Evolutionary conservation across 164 flowering plant genomes (phyloP), one percentile per base, ranked within the genome.

Genomic region (Umbilicus rupestris): DNA sequence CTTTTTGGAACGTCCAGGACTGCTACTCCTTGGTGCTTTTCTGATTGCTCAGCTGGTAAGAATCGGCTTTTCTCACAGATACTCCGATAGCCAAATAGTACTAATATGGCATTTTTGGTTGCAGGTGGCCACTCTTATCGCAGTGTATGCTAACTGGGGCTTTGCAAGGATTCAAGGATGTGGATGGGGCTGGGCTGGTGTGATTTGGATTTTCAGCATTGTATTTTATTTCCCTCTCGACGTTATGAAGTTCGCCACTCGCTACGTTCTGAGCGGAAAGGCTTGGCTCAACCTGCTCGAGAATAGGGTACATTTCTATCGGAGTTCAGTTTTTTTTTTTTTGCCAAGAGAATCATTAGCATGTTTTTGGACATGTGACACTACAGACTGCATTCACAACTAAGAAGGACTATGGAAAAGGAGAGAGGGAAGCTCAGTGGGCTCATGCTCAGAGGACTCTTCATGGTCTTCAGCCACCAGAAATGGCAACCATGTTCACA

Each of bases 121-220:
- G 33, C 77, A 93, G 98, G 85, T 94, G 66, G 98, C 98, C 24
- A 94, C 97, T 22, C 1, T 91, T 26, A 78, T 94, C 28, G 98
- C 97, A 3, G 98, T 94, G 3, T 91, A 91, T 73, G 91, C 97
- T 41, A 77, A 87, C 82, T 94, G 97, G 98, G 84, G 82, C 7
- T 94, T 94, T 52, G 97, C 98, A 16, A 82, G 72, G 68, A 84
- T 94, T 33, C 55, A 82, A 62, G 98, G 98, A 68, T 50, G 77
- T 50, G 96, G 96, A 1, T 94, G 98, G 98, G 96, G 95, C 44
- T 94, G 98, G 98, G 98, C 98, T 20, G 98, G 95, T 17, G 86
- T 89, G 10, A 79, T 94, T 70, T 94, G 98, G 98, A 69, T 91
- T 39, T 94, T 76, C 85, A 94, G 95, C 64, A 28, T 91, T 20